Conservation (phyloP, 495 filamentous ascomycete species). For the Xylaria venustula region DNA sequence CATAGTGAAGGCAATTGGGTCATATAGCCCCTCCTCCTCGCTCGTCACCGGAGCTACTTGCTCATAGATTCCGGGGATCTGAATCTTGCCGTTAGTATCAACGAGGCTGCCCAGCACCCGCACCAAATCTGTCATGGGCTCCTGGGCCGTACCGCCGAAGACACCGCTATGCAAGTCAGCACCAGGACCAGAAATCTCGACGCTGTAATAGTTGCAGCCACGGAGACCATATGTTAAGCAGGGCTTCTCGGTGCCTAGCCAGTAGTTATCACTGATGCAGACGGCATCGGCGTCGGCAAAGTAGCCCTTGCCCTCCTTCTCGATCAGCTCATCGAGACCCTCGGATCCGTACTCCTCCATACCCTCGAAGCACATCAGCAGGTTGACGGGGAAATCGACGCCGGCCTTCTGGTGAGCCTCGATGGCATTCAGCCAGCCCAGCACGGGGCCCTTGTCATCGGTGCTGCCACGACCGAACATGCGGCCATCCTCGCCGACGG, state of each 20-base stretch:
- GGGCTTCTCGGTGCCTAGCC: constrained; percentile 97
- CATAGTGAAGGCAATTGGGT: constrained; percentile 89
- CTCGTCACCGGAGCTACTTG: constrained; percentile 83
- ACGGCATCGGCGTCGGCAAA: constrained; percentile 95
- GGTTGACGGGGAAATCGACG: constrained; percentile 92
- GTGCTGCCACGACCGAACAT: constrained; percentile 97
- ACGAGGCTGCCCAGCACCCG: constrained; percentile 79
- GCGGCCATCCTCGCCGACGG: constrained; percentile 81
- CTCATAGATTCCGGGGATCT: constrained; percentile 84
- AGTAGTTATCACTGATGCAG: constrained; percentile 99
- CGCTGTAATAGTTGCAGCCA: constrained; percentile 92
- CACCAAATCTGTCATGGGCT: constrained; percentile 96
- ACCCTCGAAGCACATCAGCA: constrained; percentile 99
- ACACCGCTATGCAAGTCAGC: constrained; percentile 95
- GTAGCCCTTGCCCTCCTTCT: constrained; percentile 81
- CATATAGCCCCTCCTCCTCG: constrained; percentile 84
- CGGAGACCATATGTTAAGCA: constrained; percentile 98
- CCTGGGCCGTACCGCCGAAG: constrained; percentile 91
- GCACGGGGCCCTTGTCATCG: constrained; percentile 96
- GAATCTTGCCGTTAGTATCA: constrained; percentile 84
- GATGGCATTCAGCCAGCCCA: constrained; percentile 97
- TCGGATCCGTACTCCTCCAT: constrained; percentile 99
- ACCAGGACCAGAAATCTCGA: constrained; percentile 83
- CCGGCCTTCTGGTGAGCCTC: constrained; percentile 95
- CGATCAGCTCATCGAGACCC: constrained; percentile 92